These are phyloP conservation scores for Linnemannia zychae DNA, from an alignment of 192 early-diverging fungal species.

Conservation along the genomic window DNA sequence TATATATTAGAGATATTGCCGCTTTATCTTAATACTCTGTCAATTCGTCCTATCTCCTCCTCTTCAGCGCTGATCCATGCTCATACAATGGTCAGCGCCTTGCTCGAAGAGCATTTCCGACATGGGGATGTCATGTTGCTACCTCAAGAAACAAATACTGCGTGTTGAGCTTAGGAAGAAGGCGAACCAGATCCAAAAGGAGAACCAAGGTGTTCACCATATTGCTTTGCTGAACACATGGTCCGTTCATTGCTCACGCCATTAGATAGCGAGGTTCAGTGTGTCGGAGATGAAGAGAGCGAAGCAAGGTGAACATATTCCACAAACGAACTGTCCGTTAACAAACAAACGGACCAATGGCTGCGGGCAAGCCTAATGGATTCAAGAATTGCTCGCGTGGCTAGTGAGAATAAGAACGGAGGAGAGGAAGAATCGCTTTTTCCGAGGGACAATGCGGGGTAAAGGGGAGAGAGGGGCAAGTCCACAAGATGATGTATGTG, in stretches of 20 bases:
- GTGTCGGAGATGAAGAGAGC: neutral
- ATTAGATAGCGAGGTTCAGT: neutral
- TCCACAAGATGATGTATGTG: neutral
- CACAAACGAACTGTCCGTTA: too few species aligned
- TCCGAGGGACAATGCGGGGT: slow-evolving; percentile 4
- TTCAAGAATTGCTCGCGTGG: neutral
- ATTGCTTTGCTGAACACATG: neutral
- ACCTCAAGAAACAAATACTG: too few species aligned
- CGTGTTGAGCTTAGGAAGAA: too few species aligned
- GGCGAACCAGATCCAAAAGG: neutral
- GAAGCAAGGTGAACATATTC: neutral
- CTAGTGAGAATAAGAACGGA: neutral
- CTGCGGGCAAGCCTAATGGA: neutral
- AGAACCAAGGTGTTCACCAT: neutral
- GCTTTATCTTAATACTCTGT: too few species aligned
- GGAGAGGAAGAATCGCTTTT: neutral
- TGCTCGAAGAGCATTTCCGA: too few species aligned
- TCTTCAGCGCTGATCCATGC: too few species aligned
- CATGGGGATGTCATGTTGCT: too few species aligned
- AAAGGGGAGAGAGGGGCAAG: neutral
- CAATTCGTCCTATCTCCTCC: too few species aligned
- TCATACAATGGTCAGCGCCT: too few species aligned
- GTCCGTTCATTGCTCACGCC: slow-evolving; percentile 4
- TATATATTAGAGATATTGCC: too few species aligned
- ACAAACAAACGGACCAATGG: neutral